Conservation (phyloP, 345 rosid species). For the Citrus hindsii region DNA sequence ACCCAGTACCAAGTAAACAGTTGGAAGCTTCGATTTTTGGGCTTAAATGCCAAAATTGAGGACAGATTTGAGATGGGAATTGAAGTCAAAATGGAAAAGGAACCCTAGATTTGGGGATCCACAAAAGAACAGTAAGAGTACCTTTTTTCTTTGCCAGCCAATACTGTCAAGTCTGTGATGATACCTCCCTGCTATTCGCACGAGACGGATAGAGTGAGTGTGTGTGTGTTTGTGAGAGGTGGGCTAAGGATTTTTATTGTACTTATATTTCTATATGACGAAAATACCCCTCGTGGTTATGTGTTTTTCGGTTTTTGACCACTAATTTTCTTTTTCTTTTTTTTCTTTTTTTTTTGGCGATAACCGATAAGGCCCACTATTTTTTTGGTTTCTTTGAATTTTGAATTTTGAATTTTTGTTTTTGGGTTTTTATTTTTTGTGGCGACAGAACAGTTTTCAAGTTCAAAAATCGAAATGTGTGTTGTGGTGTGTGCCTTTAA, state of each 20-base stretch:
- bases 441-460: not conserved
- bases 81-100: not conserved
- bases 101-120: slow-evolving; percentile 44
- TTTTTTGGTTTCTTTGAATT: not conserved
- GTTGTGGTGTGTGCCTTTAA: too few species aligned
- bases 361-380: not conserved
- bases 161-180: not conserved
- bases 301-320: slow-evolving; percentile 11
- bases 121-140: slow-evolving; percentile 10
- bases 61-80: not conserved
- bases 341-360: too few species aligned
- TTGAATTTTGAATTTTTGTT: not conserved
- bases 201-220: not conserved
- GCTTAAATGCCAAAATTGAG: not conserved
- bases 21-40: not conserved
- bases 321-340: too few species aligned
- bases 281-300: slow-evolving; percentile 5
- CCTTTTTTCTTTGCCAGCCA: slow-evolving; percentile 20
- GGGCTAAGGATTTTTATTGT: not conserved
- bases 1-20: not conserved
- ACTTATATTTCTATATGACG: slow-evolving; percentile 15
- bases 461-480: not conserved
- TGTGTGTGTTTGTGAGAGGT: not conserved
- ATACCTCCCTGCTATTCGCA: slow-evolving; percentile 15
- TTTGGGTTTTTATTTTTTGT: too few species aligned